These are phyloP conservation scores for Dryas octopetala DNA, from an alignment of 306 rosid species.

Conservation along the genomic window DNA sequence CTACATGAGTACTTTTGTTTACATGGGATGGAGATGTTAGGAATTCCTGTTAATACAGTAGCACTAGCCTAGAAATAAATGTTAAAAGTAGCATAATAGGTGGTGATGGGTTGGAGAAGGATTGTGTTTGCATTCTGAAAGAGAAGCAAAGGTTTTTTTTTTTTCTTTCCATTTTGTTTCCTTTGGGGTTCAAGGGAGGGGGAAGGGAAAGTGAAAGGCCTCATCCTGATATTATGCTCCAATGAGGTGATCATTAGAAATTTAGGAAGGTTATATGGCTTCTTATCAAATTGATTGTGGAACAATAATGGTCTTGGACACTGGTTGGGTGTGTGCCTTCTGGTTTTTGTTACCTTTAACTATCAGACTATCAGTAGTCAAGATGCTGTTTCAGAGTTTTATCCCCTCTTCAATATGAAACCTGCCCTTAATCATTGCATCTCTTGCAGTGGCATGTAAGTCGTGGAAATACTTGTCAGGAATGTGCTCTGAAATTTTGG, in stretches of 20 bases:
- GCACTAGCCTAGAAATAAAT: neutral
- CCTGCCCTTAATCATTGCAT: neutral
- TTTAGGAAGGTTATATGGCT: neutral
- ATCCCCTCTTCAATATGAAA: neutral
- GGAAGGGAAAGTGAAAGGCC: neutral
- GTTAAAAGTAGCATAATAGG: neutral
- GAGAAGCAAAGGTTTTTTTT: neutral
- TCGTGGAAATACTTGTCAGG: no score
- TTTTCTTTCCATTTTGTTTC: neutral
- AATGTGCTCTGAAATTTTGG: neutral
- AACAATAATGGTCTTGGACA: neutral
- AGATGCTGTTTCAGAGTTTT: neutral
- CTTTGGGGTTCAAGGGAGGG: neutral
- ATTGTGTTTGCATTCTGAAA: neutral
- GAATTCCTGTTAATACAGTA: neutral
- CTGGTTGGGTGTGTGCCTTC: neutral
- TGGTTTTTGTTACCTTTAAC: neutral
- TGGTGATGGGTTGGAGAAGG: neutral
- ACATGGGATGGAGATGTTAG: neutral
- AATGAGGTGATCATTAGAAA: neutral
- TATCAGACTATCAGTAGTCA: neutral
- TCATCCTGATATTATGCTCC: neutral
- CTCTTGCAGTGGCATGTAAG: neutral
- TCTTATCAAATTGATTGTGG: neutral
- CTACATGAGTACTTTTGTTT: constrained; percentile 6